These are phyloP conservation scores for Raddia distichophylla DNA, from an alignment of 176 grass and related monocot genomes.

Conservation along the genomic window DNA sequence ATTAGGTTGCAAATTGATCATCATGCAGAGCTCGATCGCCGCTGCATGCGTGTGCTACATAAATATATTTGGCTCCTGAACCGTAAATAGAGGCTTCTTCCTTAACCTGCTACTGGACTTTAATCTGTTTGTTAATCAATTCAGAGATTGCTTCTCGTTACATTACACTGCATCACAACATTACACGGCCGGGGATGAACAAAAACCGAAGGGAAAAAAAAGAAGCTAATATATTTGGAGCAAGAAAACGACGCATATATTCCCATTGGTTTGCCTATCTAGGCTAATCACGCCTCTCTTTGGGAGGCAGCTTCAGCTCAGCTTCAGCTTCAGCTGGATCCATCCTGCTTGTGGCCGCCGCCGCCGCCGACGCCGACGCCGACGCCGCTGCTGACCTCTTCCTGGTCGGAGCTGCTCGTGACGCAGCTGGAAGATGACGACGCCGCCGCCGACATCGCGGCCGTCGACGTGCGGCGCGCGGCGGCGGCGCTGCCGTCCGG, in stretches of 20 bases:
- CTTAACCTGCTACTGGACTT: slow-evolving; percentile 24
- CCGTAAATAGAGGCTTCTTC: slow-evolving; percentile 39
- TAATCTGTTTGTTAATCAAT: slow-evolving; percentile 35
- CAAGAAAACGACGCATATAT: slow-evolving; percentile 31
- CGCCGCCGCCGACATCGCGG: neutral
- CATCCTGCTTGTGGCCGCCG: neutral
- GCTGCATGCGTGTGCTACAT: slow-evolving; percentile 13
- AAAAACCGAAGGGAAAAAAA: neutral
- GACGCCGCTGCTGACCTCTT: slow-evolving; percentile 53
- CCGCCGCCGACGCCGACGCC: slow-evolving; percentile 18
- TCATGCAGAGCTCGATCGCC: slow-evolving; percentile 14
- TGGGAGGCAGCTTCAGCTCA: slow-evolving; percentile 34
- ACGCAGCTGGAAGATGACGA: slow-evolving; percentile 68
- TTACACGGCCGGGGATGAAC: slow-evolving; percentile 1
- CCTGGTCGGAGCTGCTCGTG: slow-evolving; percentile 55
- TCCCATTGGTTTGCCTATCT: slow-evolving; percentile 40
- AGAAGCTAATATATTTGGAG: neutral
- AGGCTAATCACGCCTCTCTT: slow-evolving; percentile 46
- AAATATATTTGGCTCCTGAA: slow-evolving; percentile 7
- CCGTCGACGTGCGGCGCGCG: neutral
- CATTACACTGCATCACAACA: slow-evolving; percentile 46
- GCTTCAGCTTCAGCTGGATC: slow-evolving; percentile 1
- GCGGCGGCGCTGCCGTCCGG: neutral
- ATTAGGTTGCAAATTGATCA: slow-evolving; percentile 22
- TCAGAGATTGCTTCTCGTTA: slow-evolving; percentile 28